Evolutionary conservation across 495 filamentous ascomycete genomes (phyloP).

Genomic region (Podospora fimiseda): DNA sequence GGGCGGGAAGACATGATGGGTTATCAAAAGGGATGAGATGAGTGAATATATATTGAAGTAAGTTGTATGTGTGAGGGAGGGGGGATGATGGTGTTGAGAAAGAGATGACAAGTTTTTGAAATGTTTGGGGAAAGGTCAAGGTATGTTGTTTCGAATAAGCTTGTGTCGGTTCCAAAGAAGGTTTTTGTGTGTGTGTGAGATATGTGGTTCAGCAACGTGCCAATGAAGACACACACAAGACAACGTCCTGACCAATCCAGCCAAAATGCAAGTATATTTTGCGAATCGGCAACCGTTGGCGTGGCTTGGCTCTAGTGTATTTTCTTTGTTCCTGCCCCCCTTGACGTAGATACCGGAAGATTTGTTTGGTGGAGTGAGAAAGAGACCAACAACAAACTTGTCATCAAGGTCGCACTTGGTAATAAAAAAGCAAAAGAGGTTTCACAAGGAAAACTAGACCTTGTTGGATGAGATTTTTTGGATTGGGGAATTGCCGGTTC

Average conservation of each 20-base stretch:
- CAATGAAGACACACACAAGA: constrained; percentile 14
- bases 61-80: neutral
- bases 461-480: neutral
- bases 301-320: neutral
- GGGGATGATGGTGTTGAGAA: neutral
- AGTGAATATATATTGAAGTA: neutral
- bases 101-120: neutral
- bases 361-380: neutral
- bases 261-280: neutral
- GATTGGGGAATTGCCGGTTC: neutral
- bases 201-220: constrained; percentile 7
- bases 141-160: constrained; percentile 17
- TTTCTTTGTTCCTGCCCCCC: neutral
- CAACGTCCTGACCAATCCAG: too few species aligned
- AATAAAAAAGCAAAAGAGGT: neutral
- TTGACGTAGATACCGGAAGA: neutral
- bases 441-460: neutral
- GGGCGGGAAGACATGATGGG: constrained; percentile 35
- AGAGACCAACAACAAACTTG: neutral
- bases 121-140: neutral
- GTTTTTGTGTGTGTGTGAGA: neutral
- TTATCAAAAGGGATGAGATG: neutral
- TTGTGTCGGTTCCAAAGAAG: constrained; percentile 8
- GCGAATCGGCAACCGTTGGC: neutral
- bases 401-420: neutral